Percentiles rank a stretch among this genome's conserved stretches.
These are phyloP conservation scores for Obelidium mucronatum DNA, from an alignment of 192 early-diverging fungal species.

Conservation along the genomic window DNA sequence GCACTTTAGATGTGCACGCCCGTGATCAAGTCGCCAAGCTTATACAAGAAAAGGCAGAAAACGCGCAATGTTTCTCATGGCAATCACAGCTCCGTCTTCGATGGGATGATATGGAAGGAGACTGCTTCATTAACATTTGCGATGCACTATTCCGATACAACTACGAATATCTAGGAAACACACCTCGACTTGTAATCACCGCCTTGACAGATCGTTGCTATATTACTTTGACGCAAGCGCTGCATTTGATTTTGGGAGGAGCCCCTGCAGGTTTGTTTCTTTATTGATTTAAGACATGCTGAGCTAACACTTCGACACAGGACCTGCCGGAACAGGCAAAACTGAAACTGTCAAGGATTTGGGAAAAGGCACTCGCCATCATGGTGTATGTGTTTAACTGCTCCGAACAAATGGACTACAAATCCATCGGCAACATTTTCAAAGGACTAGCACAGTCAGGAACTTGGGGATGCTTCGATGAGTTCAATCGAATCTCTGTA, in stretches of 20 bases:
- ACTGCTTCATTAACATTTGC: conserved; percentile 74
- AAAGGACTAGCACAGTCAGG: conserved; percentile 72
- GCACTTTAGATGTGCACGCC: conserved; percentile 73
- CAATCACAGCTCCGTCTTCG: conserved; percentile 66
- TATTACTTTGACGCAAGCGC: conserved; percentile 69
- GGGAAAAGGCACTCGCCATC: conserved; percentile 69
- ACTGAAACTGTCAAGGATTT: conserved; percentile 73
- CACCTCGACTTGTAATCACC: conserved; percentile 70
- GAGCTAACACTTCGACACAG: too few species aligned
- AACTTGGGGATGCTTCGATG: conserved; percentile 73
- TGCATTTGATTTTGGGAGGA: conserved; percentile 73
- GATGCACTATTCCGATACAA: conserved; percentile 69
- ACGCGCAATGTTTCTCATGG: conserved; percentile 71
- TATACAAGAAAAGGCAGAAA: conserved; percentile 70
- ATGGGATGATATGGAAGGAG: conserved; percentile 68
- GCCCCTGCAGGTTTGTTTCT: conserved; percentile 71
- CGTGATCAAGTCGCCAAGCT: conserved; percentile 73
- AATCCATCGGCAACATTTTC: conserved; percentile 73
- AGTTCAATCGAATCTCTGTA: conserved; percentile 71
- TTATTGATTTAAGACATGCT: too few species aligned
- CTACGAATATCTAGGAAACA: conserved; percentile 73
- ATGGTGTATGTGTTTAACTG: conserved; percentile 79
- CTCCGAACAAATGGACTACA: conserved; percentile 76
- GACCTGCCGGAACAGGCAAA: conserved; percentile 69
- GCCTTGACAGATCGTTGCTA: conserved; percentile 73